Evolutionary conservation across 129 eudicot genomes (phyloP).

Genomic region (sunflower (Helianthus annuus)): HanXRQr2.0-SUNRISE NC_035436.2:188904855-188905354

Average conservation of each 20-base stretch:
- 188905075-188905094: conserved; percentile 20
- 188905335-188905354: too few relatives aligned
- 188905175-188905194: not conserved
- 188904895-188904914: too few relatives aligned
- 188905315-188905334: too few relatives aligned
- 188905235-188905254: not conserved
- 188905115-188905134: conserved; percentile 50
- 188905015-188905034: conserved; percentile 37
- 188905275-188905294: too few relatives aligned
- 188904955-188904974: conserved; percentile 34
- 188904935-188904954: not conserved
- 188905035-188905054: conserved; percentile 22
- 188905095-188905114: conserved; percentile 44
- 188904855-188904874: conserved; percentile 16
- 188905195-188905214: not conserved
- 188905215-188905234: conserved; percentile 12
- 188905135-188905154: conserved; percentile 28
- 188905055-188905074: not conserved
- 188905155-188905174: not conserved
- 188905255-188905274: conserved; percentile 12
- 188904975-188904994: conserved; percentile 29
- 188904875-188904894: too few relatives aligned
- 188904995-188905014: conserved; percentile 40
- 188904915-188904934: not conserved
- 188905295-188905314: too few relatives aligned